A percentile compares a stretch with the other conserved stretches of the same genome.
Evolutionary conservation across 805 yeast species (phyloP).

Genomic region (Torulaspora delbrueckii): DNA sequence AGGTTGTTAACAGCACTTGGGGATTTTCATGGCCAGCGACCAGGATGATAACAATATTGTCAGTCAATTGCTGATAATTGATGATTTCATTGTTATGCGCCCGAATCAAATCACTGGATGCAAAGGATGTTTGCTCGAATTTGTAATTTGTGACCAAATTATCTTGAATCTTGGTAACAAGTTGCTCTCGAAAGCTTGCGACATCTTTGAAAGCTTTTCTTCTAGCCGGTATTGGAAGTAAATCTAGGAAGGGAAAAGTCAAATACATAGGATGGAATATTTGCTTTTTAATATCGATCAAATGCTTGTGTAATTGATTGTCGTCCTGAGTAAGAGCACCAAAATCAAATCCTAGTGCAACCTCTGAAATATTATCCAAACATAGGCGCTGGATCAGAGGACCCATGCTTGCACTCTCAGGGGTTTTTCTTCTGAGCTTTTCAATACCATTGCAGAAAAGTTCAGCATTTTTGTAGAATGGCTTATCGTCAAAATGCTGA

Average conservation of each 20-base stretch:
- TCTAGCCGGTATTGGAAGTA: slow-evolving; percentile 46
- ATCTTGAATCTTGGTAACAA: slow-evolving; percentile 35
- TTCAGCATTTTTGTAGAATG: slow-evolving; percentile 39
- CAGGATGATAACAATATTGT: slow-evolving; percentile 50
- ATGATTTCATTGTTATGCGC: slow-evolving; percentile 39
- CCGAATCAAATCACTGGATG: slow-evolving; percentile 40
- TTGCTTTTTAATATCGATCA: slow-evolving; percentile 45
- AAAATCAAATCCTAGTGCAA: slow-evolving; percentile 48
- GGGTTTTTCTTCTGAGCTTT: slow-evolving; percentile 4
- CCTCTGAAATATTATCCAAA: slow-evolving; percentile 47
- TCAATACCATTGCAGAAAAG: slow-evolving; percentile 33
- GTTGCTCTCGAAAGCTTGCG: slow-evolving; percentile 37
- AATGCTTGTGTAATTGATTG: slow-evolving; percentile 37
- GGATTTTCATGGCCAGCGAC: slow-evolving; percentile 67
- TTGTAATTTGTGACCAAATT: slow-evolving; percentile 30
- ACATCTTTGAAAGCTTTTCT: slow-evolving; percentile 42
- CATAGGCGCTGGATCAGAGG: slow-evolving; percentile 45
- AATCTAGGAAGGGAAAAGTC: slow-evolving; percentile 52
- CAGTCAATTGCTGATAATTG: slow-evolving; percentile 45
- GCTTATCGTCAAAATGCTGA: slow-evolving; percentile 43
- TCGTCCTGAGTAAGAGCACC: slow-evolving; percentile 35
- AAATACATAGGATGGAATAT: slow-evolving; percentile 52
- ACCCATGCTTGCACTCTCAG: slow-evolving; percentile 22
- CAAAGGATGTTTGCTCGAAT: slow-evolving; percentile 36
- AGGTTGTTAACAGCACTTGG: slow-evolving; percentile 45